A percentile compares a stretch with the other conserved stretches of the same genome.
These are phyloP conservation scores for Yamadazyma mexicana DNA, from an alignment of 1,139 yeast species.

Conservation along the genomic window DNA sequence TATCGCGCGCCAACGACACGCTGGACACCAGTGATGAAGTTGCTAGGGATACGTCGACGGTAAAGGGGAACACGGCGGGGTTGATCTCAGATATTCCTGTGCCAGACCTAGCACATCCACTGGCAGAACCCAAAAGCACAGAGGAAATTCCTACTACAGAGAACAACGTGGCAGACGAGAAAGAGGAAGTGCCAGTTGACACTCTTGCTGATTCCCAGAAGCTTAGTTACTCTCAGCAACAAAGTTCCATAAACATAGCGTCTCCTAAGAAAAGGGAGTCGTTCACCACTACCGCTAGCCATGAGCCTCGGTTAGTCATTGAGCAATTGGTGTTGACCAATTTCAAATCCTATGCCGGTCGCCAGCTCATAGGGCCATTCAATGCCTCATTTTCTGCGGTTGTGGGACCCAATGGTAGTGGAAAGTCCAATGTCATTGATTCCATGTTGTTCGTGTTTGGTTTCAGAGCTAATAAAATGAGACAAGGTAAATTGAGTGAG, in stretches of 20 bases:
- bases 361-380: constrained; percentile 94
- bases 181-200: background rate
- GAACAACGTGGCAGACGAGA: too few species aligned
- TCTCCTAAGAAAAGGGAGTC: constrained; percentile 14
- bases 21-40: constrained; percentile 19
- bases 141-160: too few species aligned
- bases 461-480: constrained; percentile 93
- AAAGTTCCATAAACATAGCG: constrained; percentile 14
- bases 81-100: constrained; percentile 6
- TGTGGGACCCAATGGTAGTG: constrained; percentile 99
- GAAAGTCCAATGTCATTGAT: constrained; percentile 96
- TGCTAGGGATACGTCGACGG: constrained; percentile 7
- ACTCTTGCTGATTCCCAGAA: background rate
- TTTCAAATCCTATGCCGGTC: constrained; percentile 95
- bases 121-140: too few species aligned
- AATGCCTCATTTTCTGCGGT: constrained; percentile 93
- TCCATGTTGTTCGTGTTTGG: constrained; percentile 96
- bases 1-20: constrained; percentile 16
- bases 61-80: background rate
- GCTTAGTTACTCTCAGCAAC: constrained; percentile 12
- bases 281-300: constrained; percentile 11
- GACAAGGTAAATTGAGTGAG: constrained; percentile 90
- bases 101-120: background rate
- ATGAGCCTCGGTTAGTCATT: constrained; percentile 69
- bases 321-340: constrained; percentile 71